Percentiles rank a stretch among this genome's conserved stretches.
Evolutionary conservation across 192 early-diverging fungal species (phyloP).

Genomic region (Linnemannia elongata): DNA sequence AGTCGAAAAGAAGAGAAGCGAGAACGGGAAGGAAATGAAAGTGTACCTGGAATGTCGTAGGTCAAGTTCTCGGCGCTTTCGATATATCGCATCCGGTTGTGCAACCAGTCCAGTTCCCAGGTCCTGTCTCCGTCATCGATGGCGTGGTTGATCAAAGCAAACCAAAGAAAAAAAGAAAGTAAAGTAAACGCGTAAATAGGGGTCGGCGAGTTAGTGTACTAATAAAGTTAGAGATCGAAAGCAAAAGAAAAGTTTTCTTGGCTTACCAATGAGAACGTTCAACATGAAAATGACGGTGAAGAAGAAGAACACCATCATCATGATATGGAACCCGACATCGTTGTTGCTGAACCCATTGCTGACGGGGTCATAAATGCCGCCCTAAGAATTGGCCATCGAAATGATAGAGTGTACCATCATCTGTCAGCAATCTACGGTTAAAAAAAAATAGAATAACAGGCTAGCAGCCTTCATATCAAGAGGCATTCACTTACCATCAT

Average conservation of each 20-base stretch:
- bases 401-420: neutral
- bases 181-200: too few relatives aligned
- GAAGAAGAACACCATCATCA: conserved; percentile 22
- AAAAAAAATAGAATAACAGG: too few relatives aligned
- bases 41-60: conserved; percentile 12
- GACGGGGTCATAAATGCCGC: conserved; percentile 16
- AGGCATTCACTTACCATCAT: conserved; percentile 8
- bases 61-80: conserved; percentile 13
- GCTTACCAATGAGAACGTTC: conserved; percentile 26
- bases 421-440: neutral
- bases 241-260: neutral
- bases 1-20: neutral
- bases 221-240: too few relatives aligned
- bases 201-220: too few relatives aligned
- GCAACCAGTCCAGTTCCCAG: conserved; percentile 14
- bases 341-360: neutral
- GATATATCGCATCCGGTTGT: conserved; percentile 15
- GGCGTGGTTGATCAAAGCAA: conserved; percentile 2
- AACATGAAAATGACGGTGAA: conserved; percentile 33
- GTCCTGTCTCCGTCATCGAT: neutral
- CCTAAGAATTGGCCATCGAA: neutral
- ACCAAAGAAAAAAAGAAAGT: neutral
- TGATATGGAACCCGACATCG: neutral
- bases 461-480: neutral
- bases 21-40: neutral